phyloP scores from a whole-genome alignment of 1,284 basidiomycete genomes.

The Earliella scabrosa region DNA sequence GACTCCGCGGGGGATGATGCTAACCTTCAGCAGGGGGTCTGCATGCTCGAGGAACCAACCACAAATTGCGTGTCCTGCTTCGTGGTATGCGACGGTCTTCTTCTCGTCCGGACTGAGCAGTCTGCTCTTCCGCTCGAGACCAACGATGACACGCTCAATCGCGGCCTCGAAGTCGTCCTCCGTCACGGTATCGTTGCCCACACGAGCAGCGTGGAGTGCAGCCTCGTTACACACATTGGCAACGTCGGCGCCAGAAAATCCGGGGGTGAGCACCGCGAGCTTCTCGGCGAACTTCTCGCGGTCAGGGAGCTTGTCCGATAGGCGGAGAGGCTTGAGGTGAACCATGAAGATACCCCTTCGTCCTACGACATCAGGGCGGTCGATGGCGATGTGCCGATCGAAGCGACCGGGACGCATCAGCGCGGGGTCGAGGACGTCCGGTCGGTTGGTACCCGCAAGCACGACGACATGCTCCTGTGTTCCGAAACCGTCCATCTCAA shows the following conservation, averaged over 20 bases:
- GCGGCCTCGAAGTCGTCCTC: conserved; percentile 95
- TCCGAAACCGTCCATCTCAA: conserved; percentile 99
- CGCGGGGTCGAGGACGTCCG: conserved; percentile 94
- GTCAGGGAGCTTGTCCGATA: conserved; percentile 64
- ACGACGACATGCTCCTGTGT: conserved; percentile 97
- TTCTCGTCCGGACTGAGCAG: conserved; percentile 96
- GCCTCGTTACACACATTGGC: conserved; percentile 99
- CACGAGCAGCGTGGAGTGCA: conserved; percentile 92
- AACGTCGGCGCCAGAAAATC: conserved; percentile 98
- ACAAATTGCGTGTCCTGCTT: conserved; percentile 97
- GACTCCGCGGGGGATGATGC: conserved; percentile 96
- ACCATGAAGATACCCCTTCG: conserved; percentile 95
- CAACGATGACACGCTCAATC: conserved; percentile 98
- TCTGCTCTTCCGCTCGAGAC: conserved; percentile 94
- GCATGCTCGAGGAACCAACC: conserved; percentile 99
- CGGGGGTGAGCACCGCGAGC: conserved; percentile 94
- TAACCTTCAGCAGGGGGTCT: conserved; percentile 96
- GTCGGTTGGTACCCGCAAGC: conserved; percentile 95
- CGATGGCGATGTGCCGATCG: conserved; percentile 96
- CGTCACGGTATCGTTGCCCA: conserved; percentile 78
- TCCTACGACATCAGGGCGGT: conserved; percentile 93
- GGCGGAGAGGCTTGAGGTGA: conserved; percentile 86
- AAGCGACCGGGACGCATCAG: conserved; percentile 98
- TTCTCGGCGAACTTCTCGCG: conserved; percentile 81
- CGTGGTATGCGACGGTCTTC: conserved; percentile 98